phyloP scores from a whole-genome alignment of 2,329 filamentous ascomycete species.

The Botrytis fragariae region DNA sequence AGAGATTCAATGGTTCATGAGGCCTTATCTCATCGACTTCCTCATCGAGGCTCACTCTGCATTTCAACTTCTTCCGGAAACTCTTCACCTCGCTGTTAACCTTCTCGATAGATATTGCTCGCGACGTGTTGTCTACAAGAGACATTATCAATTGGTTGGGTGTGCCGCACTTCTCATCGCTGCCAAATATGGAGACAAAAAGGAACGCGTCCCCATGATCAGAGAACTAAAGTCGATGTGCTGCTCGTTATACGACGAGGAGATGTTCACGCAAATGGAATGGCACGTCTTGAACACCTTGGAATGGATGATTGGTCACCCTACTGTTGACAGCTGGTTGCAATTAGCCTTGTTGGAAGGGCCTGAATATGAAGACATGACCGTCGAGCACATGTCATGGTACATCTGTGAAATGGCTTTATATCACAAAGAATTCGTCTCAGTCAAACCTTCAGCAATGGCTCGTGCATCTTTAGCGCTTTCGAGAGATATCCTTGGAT shows the following conservation, averaged over 20 bases:
- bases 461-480: slow-evolving; percentile 83
- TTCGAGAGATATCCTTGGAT: slow-evolving; percentile 79
- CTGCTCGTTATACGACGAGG: slow-evolving; percentile 95
- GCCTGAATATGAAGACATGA: slow-evolving; percentile 67
- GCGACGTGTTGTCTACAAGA: slow-evolving; percentile 95
- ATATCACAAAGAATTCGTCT: slow-evolving; percentile 96
- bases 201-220: slow-evolving; percentile 96
- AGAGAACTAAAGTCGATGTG: slow-evolving; percentile 98
- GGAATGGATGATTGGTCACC: slow-evolving; percentile 93
- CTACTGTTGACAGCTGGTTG: slow-evolving; percentile 91
- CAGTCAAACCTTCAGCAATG: slow-evolving; percentile 85
- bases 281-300: slow-evolving; percentile 98
- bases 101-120: slow-evolving; percentile 97
- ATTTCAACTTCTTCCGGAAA: slow-evolving; percentile 90
- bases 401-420: slow-evolving; percentile 95
- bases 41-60: slow-evolving; percentile 94
- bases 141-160: slow-evolving; percentile 96
- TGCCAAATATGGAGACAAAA: slow-evolving; percentile 98
- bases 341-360: slow-evolving; percentile 79
- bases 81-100: slow-evolving; percentile 93
- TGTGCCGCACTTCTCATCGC: slow-evolving; percentile 95
- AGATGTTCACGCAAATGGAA: slow-evolving; percentile 99
- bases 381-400: slow-evolving; percentile 90
- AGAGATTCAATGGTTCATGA: slow-evolving; percentile 99
- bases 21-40: slow-evolving; percentile 96